Base-by-base conservation (phyloP, 768 basidiomycete genomes). In the Russula sp. region DNA sequence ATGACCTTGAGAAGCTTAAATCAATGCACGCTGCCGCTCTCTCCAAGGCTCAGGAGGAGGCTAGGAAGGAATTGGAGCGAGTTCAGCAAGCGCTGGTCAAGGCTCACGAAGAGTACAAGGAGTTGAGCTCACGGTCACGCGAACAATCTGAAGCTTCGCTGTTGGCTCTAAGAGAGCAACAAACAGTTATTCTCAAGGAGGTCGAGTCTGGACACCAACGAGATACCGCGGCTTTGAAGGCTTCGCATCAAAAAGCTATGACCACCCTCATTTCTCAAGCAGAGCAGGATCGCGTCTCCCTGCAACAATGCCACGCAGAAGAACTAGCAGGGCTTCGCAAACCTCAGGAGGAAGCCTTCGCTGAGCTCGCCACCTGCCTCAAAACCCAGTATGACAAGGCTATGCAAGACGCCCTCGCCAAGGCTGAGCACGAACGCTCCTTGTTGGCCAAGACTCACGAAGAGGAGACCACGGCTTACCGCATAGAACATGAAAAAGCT, bases 1-100 rank as follows among this genome's bases (percentile, higher is more conserved):
- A 87, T 59, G 85, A 91, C 71, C 69, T 89, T 40, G 85, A 88
- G 68, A 80, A 77, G 57, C 75, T 88, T 45, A 87, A 84, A 71
- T 78, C 79, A 20, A 86, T 88, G 35, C 89, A 92, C 70, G 76
- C 85, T 62, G 78, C 79, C 32, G 54, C 76, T 22, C 57, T 86
- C 37, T 71, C 82, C 58, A 81, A 80, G 66, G 71, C 84, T 40
- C 82, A 81, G 68, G 80, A 80, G 58, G 84, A 86, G 65, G 79
- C 79, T 70, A 75, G 77, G 48, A 72, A 77, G 32, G 82, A 86
- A 69, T 73, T 78, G 37, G 81, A 85, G 55, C 74, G 74, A 22
- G 73, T 85, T 54, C 78, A 76, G 27, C 70, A 75, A 4, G 72
- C 76, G n/a, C 70, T 84, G 53, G 67, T 75, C 44, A 73, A 77